These are phyloP conservation scores for Trichoderma pleuroti DNA, from an alignment of 2,329 filamentous ascomycete genomes.

Conservation along the genomic window DNA sequence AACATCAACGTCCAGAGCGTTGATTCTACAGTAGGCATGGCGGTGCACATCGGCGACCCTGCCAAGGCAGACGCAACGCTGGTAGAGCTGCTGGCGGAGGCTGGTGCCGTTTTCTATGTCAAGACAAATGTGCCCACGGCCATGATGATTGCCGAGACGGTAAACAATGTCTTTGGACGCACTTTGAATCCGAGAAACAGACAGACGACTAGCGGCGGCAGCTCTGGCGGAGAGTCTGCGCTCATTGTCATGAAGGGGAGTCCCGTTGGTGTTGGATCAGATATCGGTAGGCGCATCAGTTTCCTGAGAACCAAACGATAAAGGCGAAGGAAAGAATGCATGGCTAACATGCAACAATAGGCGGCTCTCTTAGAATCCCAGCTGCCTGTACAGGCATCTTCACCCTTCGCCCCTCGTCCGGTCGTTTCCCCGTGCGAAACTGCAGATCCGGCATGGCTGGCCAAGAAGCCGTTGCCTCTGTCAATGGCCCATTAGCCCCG, in stretches of 20 bases:
- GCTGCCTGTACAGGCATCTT: slow-evolving; percentile 58
- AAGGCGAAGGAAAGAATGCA: neutral
- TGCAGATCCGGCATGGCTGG: slow-evolving; percentile 58
- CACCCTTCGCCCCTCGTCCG: slow-evolving; percentile 53
- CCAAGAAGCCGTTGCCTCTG: slow-evolving; percentile 61
- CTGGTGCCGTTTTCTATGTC: slow-evolving; percentile 54
- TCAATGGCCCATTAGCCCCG: slow-evolving; percentile 61
- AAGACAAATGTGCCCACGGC: slow-evolving; percentile 59
- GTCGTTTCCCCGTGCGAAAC: slow-evolving; percentile 55
- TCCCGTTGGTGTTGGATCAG: slow-evolving; percentile 59
- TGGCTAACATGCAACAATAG: slow-evolving; percentile 23
- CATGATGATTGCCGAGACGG: slow-evolving; percentile 66
- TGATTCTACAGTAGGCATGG: slow-evolving; percentile 62
- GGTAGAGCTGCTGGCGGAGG: slow-evolving; percentile 40
- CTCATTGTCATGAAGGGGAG: slow-evolving; percentile 58
- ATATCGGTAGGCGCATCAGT: slow-evolving; percentile 43
- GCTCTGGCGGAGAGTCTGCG: slow-evolving; percentile 64
- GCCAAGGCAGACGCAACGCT: slow-evolving; percentile 42
- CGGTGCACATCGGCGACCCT: slow-evolving; percentile 57
- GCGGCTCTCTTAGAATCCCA: slow-evolving; percentile 51
- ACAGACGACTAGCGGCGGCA: slow-evolving; percentile 59
- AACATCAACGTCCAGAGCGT: slow-evolving; percentile 61
- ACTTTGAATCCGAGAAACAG: slow-evolving; percentile 61
- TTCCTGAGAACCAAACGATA: neutral
- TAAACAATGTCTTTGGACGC: slow-evolving; percentile 63